A percentile compares a stretch with the other conserved stretches of the same genome.
Evolutionary conservation across 495 filamentous ascomycete species (phyloP).

Genomic region (Aspergillus incahuasiensis): DNA sequence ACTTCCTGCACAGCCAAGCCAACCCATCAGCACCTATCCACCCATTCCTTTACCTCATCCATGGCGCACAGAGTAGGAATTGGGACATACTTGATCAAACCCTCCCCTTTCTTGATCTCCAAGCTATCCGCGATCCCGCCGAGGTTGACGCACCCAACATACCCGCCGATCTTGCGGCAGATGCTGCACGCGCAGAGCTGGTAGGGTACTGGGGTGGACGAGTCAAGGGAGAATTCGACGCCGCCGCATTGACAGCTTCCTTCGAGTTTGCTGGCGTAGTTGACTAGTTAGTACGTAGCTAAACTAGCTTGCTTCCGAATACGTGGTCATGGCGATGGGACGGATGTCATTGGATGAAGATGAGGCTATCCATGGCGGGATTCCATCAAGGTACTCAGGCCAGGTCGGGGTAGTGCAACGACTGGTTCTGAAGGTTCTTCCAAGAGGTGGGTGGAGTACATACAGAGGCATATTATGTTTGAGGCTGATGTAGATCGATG

Average conservation of each 20-base stretch:
- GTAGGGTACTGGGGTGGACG: slow-evolving; percentile 51
- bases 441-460: background rate
- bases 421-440: too few relatives aligned
- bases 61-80: background rate
- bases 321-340: background rate
- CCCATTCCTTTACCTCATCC: too few relatives aligned
- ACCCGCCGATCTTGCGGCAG: slow-evolving; percentile 51
- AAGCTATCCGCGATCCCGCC: slow-evolving; percentile 46
- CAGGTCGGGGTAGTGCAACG: too few relatives aligned
- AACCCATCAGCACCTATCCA: too few relatives aligned
- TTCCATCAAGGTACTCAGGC: background rate
- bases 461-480: slow-evolving; percentile 28
- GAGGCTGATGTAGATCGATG: background rate
- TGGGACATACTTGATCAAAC: slow-evolving; percentile 43
- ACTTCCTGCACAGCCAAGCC: slow-evolving; percentile 46
- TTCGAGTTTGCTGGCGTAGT: slow-evolving; percentile 46
- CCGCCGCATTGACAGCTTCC: slow-evolving; percentile 53
- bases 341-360: background rate
- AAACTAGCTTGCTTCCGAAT: too few relatives aligned
- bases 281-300: too few relatives aligned
- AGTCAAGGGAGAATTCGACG: slow-evolving; percentile 49
- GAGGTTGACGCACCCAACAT: slow-evolving; percentile 47
- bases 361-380: background rate
- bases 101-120: slow-evolving; percentile 43
- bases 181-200: slow-evolving; percentile 55